phyloP scores from a whole-genome alignment of 2,329 filamentous ascomycete genomes.

The Dothistroma septosporum region DNA sequence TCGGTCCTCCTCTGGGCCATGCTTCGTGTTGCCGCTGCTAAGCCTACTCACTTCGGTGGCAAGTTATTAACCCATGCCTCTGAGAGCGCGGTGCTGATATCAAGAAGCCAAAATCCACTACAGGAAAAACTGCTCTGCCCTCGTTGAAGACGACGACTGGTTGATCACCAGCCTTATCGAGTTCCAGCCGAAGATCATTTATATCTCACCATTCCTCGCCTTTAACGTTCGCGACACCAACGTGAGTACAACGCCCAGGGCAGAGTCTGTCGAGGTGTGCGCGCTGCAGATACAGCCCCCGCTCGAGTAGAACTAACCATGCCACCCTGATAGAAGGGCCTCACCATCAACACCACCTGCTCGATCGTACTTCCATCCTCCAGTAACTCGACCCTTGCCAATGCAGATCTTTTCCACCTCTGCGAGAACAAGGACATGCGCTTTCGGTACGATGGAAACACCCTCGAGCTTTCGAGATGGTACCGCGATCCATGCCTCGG shows the following conservation, averaged over 20 bases:
- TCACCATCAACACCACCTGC: constrained; percentile 27
- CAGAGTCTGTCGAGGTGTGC: no score
- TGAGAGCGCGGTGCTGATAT: not conserved
- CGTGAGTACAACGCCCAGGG: not conserved
- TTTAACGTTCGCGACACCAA: constrained; percentile 31
- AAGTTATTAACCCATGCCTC: not conserved
- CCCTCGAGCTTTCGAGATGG: constrained; percentile 20
- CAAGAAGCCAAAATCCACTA: not conserved
- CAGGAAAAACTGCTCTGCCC: not conserved
- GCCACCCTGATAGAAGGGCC: constrained; percentile 10
- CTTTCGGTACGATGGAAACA: constrained; percentile 21
- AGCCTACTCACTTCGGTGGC: not conserved
- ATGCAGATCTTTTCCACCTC: constrained; percentile 15
- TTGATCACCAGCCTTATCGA: constrained; percentile 22
- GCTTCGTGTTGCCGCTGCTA: not conserved
- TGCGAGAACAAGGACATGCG: constrained; percentile 23
- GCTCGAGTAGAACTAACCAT: not conserved
- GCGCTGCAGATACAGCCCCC: not conserved
- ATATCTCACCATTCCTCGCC: constrained; percentile 16
- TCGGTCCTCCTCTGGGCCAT: constrained; percentile 6
- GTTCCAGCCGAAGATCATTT: constrained; percentile 15
- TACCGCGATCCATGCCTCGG: constrained; percentile 23
- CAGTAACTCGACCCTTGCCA: constrained; percentile 10
- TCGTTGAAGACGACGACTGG: not conserved
- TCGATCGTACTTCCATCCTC: constrained; percentile 5